Evolutionary conservation across 2,329 filamentous ascomycete species (phyloP), one percentile per base, ranked within the genome.

Genomic region (Arthrobotrys conoides): DNA sequence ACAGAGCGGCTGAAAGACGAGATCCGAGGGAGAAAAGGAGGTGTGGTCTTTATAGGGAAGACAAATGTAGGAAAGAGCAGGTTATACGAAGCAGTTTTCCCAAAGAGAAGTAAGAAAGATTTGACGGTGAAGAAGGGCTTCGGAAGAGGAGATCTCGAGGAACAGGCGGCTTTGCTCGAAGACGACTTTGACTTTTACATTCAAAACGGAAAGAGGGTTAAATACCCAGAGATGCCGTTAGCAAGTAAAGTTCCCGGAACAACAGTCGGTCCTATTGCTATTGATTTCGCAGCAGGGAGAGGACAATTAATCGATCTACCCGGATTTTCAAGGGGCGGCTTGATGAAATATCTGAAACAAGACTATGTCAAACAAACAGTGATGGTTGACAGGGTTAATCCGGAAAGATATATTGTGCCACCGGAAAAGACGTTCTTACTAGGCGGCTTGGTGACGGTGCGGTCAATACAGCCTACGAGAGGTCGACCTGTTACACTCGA

Each of bases 21-120:
- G 59, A 94, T 99, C 57, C 94, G 90, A 88, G 86, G 90, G 51
- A 89, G 93, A 61, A 94, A 93, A 3, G 95, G 95, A 3, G 96
- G 91, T 16, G 91, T 92, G 16, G 99, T 96, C 95, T 91, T 99
- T 87, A 92, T 99, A 1, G 96, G 96, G n/a, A 98, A 97, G 84
- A 93, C 94, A 80, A 99, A 99, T 83, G 96, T 98, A 1, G 96
- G 96, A 24, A 99, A 99, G 85, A 98, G 95, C 82, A 91, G 92
- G 83, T 88, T 99, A 1, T 97, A 98, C 78, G 91, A 96, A 81
- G 89, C 90, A 3, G 90, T 97, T 6, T 97, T 94, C 82, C 95
- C 96, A 3, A 95, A 92, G 87, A 90, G 90, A 27, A 87, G 87
- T 41, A 88, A 87, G 85, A 86, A 73, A 51, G 46, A 68, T 20